Percentiles rank a stretch among this genome's conserved stretches.
These are phyloP conservation scores for Mycogone perniciosa DNA, from an alignment of 2,329 filamentous ascomycete species.

Conservation along the genomic window DNA sequence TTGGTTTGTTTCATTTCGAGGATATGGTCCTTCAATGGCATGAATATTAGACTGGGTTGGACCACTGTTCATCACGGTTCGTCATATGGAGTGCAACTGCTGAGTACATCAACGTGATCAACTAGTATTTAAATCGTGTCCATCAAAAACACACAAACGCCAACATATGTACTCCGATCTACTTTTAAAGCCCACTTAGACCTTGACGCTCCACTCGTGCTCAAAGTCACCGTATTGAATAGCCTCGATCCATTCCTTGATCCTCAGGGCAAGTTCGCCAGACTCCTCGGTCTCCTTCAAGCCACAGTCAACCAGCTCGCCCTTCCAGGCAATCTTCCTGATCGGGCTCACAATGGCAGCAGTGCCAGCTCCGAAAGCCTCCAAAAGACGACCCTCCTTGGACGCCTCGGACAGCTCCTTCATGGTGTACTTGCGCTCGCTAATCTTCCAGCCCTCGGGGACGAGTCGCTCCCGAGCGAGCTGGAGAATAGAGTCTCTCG, in stretches of 20 bases:
- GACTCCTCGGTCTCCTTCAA: conserved; percentile 76
- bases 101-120: background rate
- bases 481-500: conserved; percentile 80
- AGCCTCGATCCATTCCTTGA: conserved; percentile 95
- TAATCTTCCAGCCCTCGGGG: conserved; percentile 81
- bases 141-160: too few relatives aligned
- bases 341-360: conserved; percentile 92
- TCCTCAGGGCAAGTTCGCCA: conserved; percentile 73
- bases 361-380: conserved; percentile 91
- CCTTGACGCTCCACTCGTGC: conserved; percentile 77
- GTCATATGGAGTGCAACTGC: background rate
- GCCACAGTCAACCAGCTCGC: conserved; percentile 74
- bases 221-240: conserved; percentile 93
- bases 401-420: conserved; percentile 73
- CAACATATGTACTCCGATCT: background rate
- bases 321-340: conserved; percentile 82
- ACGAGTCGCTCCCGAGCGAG: conserved; percentile 77
- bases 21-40: conserved; percentile 25
- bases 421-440: conserved; percentile 91
- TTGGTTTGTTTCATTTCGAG: conserved; percentile 16
- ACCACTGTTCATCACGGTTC: conserved; percentile 3
- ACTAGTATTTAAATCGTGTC: too few relatives aligned
- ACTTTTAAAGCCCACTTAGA: conserved; percentile 17
- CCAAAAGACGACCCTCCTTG: conserved; percentile 76
- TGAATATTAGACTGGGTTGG: conserved; percentile 24